phyloP scores from a whole-genome alignment of 2,329 filamentous ascomycete species.

The Fusarium sp. region DNA sequence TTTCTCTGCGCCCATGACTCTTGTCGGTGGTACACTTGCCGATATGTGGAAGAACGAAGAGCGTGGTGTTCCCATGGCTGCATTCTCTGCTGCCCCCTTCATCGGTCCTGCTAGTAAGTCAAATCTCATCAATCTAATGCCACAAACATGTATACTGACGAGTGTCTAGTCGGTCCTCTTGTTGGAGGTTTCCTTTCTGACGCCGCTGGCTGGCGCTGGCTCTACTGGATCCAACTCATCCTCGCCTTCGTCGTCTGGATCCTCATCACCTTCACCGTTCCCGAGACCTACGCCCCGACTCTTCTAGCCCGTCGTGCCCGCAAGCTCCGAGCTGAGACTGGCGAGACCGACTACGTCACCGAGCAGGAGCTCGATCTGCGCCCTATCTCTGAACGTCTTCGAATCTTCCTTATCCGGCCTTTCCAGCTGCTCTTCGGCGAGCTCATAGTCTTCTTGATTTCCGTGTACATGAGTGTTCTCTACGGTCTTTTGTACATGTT shows the following conservation, averaged over 20 bases:
- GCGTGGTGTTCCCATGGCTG: constrained; percentile 87
- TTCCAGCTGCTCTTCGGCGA: constrained; percentile 88
- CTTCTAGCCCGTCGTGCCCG: constrained; percentile 78
- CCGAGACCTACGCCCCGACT: constrained; percentile 87
- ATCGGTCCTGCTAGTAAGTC: constrained; percentile 76
- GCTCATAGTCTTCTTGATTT: constrained; percentile 86
- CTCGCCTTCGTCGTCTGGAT: constrained; percentile 76
- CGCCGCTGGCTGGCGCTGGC: constrained; percentile 80
- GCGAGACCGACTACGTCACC: constrained; percentile 76
- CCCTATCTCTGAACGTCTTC: constrained; percentile 74
- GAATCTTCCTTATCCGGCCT: constrained; percentile 81
- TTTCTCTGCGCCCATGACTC: constrained; percentile 87
- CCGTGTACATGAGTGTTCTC: constrained; percentile 86
- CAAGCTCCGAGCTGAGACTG: constrained; percentile 77
- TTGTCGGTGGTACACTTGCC: constrained; percentile 84
- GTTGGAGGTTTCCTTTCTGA: constrained; percentile 82
- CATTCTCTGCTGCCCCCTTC: constrained; percentile 85
- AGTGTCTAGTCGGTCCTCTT: constrained; percentile 70
- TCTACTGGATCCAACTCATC: constrained; percentile 90
- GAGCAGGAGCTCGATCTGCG: constrained; percentile 83
- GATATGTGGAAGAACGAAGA: constrained; percentile 89
- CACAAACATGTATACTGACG: constrained; percentile 10
- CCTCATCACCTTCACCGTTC: constrained; percentile 87
- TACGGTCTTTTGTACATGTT: constrained; percentile 83
- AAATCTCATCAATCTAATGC: not conserved